Percentiles rank a stretch among this genome's conserved stretches.
phyloP scores from a whole-genome alignment of 768 basidiomycete genomes.

The Guyanaporus albipodus region DNA sequence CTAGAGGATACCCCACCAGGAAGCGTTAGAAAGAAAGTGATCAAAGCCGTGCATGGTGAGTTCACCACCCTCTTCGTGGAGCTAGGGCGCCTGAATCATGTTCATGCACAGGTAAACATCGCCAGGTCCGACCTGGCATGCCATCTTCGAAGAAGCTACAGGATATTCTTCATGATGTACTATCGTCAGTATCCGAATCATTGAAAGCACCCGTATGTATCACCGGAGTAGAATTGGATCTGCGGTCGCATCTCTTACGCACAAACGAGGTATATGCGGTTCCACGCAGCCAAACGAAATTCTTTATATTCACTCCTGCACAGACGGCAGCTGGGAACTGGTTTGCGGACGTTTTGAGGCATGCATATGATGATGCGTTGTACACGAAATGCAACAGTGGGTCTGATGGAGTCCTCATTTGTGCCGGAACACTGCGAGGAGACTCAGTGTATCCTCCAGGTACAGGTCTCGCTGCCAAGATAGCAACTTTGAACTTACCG shows the following conservation, averaged over 20 bases:
- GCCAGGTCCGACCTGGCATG: conserved; percentile 54
- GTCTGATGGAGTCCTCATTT: conserved; percentile 78
- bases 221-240: conserved; percentile 61
- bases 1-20: conserved; percentile 56
- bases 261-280: conserved; percentile 57
- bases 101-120: conserved; percentile 54
- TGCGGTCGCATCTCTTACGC: conserved; percentile 71
- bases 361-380: conserved; percentile 75
- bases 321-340: conserved; percentile 75
- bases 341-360: conserved; percentile 80
- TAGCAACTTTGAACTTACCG: not conserved
- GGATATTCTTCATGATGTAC: conserved; percentile 54
- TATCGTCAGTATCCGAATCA: conserved; percentile 65
- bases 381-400: conserved; percentile 55
- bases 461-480: conserved; percentile 23
- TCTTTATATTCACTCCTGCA: not conserved
- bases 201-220: conserved; percentile 76
- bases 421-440: conserved; percentile 80
- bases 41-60: conserved; percentile 59
- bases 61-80: not conserved
- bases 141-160: conserved; percentile 53
- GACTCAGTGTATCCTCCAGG: conserved; percentile 85
- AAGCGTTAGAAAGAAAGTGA: conserved; percentile 60
- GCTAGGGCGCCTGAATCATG: not conserved
- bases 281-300: not conserved